Evolutionary conservation across 371 early-diverging fungal species (phyloP).

Genomic region (Mucor racemosus): DNA sequence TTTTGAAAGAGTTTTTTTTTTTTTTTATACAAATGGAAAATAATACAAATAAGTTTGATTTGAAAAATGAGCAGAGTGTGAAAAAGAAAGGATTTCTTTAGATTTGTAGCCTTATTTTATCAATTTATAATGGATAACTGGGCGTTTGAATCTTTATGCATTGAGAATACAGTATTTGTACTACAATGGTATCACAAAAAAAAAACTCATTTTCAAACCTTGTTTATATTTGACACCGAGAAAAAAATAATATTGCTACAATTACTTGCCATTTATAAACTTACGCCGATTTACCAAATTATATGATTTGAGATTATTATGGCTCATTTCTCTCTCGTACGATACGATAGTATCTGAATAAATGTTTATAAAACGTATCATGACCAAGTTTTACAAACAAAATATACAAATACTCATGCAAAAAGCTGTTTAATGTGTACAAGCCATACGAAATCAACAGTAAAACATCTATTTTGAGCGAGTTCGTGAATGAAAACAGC

Average conservation of each 20-base stretch:
- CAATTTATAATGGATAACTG: background rate
- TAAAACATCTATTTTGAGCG: background rate
- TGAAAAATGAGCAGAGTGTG: background rate
- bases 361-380: too few relatives aligned
- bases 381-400: background rate
- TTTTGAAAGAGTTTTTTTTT: background rate
- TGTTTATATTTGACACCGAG: background rate
- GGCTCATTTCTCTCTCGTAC: background rate
- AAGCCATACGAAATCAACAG: background rate
- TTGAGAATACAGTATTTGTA: background rate
- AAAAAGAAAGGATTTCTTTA: background rate
- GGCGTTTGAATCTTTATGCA: background rate
- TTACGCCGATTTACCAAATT: conserved; percentile 8
- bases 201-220: conserved; percentile 9
- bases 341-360: background rate
- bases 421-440: background rate
- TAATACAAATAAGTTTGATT: background rate
- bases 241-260: background rate
- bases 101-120: background rate
- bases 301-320: background rate
- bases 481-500: conserved; percentile 11
- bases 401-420: background rate
- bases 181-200: conserved; percentile 13
- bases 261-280: conserved; percentile 14
- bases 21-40: background rate